Percentiles rank a stretch among this genome's conserved stretches.
These are phyloP conservation scores for Cyclaneusma minus DNA, from an alignment of 2,329 filamentous ascomycete species.

Conservation along the genomic window DNA sequence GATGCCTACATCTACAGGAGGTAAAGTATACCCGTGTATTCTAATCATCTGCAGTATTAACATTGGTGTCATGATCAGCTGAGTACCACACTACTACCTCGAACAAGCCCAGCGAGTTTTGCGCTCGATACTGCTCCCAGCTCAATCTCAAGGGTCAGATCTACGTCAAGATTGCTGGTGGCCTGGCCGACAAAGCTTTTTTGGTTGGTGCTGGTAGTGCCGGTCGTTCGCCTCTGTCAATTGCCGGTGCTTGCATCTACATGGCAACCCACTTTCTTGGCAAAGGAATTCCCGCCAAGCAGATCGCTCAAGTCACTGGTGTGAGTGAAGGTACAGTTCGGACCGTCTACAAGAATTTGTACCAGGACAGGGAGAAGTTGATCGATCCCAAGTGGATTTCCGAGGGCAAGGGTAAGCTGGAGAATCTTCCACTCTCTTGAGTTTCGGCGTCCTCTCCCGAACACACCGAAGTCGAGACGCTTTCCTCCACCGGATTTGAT, in stretches of 20 bases:
- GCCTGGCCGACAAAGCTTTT: conserved; percentile 63
- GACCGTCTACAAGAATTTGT: conserved; percentile 83
- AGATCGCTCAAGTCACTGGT: conserved; percentile 70
- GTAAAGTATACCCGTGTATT: conserved; percentile 25
- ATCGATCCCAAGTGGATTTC: conserved; percentile 63
- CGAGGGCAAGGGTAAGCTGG: conserved; percentile 54
- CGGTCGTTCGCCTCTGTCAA: conserved; percentile 83
- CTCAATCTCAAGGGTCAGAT: conserved; percentile 58
- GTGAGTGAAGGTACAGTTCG: conserved; percentile 97
- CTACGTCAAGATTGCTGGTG: conserved; percentile 66
- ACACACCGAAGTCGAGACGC: no score
- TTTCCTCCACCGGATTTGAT: no score
- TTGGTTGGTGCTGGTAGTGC: conserved; percentile 61
- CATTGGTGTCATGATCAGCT: conserved; percentile 21
- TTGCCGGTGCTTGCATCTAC: conserved; percentile 91
- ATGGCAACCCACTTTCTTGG: conserved; percentile 83
- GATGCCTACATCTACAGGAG: conserved; percentile 34
- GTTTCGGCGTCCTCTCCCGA: no score
- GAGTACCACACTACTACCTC: conserved; percentile 61
- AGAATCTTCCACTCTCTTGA: conserved; percentile 47
- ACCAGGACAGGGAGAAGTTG: conserved; percentile 55
- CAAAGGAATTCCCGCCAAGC: conserved; percentile 63
- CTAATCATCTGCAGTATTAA: conserved; percentile 15
- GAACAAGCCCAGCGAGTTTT: conserved; percentile 71
- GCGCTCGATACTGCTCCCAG: conserved; percentile 76